Percentiles rank a stretch among this genome's conserved stretches.
Conservation (phyloP, 306 rosid species). For the Cajanus cajan region DNA sequence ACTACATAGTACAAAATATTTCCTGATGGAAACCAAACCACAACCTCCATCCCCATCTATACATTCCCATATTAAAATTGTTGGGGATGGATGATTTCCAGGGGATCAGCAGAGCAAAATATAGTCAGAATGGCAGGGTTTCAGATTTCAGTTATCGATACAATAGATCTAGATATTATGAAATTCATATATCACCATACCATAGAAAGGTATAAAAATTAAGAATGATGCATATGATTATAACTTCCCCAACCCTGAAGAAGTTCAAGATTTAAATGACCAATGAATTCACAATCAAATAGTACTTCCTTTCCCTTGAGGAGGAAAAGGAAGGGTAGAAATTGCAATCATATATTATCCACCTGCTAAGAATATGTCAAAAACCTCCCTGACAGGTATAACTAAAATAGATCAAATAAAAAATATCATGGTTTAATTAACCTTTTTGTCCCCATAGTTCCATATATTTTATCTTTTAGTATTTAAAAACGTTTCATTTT, state of each 20-base stretch:
- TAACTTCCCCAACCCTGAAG: neutral
- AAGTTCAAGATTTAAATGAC: neutral
- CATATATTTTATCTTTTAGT: too few relatives aligned
- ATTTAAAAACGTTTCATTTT: too few relatives aligned
- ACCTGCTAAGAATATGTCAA: neutral
- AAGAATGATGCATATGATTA: neutral
- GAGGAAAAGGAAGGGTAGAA: neutral
- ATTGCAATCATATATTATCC: neutral
- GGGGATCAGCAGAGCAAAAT: neutral
- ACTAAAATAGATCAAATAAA: constrained; percentile 2
- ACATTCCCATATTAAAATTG: neutral
- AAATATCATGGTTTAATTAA: neutral
- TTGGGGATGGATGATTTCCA: neutral
- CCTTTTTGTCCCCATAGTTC: too few relatives aligned
- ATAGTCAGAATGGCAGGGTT: neutral
- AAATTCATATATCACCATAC: neutral
- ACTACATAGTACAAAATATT: neutral
- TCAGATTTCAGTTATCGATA: neutral
- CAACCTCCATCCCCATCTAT: neutral
- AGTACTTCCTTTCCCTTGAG: neutral
- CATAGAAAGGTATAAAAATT: neutral
- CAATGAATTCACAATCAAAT: constrained; percentile 1
- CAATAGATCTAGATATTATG: neutral
- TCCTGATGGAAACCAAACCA: constrained; percentile 8
- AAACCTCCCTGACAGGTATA: neutral